A percentile compares a stretch with the other conserved stretches of the same genome.
Evolutionary conservation across 2,329 filamentous ascomycete species (phyloP).

Genomic region (Colletotrichum melonis): DNA sequence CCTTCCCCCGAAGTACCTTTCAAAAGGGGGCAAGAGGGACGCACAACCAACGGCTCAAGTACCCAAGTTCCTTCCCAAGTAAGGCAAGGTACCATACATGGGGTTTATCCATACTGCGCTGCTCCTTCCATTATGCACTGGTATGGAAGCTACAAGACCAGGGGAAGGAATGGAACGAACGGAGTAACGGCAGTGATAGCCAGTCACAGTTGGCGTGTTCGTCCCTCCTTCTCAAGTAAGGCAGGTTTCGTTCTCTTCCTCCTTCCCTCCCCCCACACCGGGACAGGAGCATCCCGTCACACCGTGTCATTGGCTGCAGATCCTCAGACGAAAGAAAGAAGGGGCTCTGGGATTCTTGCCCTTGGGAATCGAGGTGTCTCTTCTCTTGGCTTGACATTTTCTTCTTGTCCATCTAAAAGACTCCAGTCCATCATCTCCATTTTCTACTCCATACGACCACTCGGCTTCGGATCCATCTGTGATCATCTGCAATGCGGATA

Average conservation of each 20-base stretch:
- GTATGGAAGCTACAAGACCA: background rate
- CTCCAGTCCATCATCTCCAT: too few relatives aligned
- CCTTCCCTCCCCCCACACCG: background rate
- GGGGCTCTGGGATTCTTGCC: background rate
- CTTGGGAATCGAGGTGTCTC: background rate
- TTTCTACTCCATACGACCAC: background rate
- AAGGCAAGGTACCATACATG: too few relatives aligned
- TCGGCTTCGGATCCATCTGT: background rate
- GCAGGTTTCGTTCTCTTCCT: background rate
- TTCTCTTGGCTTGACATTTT: background rate
- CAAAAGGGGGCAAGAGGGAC: background rate
- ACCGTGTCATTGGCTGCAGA: constrained; percentile 24
- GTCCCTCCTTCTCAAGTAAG: background rate
- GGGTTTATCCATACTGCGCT: too few relatives aligned
- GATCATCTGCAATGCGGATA: background rate
- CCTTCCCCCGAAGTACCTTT: background rate
- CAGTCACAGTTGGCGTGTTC: background rate
- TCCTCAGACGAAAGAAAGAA: constrained; percentile 9
- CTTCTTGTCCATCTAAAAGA: background rate
- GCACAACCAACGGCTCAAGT: constrained; percentile 2
- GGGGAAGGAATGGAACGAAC: too few relatives aligned
- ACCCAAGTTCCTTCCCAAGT: background rate
- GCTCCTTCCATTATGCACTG: background rate
- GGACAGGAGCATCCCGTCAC: background rate
- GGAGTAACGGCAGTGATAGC: background rate